A percentile compares a stretch with the other conserved stretches of the same genome.
Conservation (phyloP, 192 early-diverging fungal species). For the Coemansia sp. region DNA sequence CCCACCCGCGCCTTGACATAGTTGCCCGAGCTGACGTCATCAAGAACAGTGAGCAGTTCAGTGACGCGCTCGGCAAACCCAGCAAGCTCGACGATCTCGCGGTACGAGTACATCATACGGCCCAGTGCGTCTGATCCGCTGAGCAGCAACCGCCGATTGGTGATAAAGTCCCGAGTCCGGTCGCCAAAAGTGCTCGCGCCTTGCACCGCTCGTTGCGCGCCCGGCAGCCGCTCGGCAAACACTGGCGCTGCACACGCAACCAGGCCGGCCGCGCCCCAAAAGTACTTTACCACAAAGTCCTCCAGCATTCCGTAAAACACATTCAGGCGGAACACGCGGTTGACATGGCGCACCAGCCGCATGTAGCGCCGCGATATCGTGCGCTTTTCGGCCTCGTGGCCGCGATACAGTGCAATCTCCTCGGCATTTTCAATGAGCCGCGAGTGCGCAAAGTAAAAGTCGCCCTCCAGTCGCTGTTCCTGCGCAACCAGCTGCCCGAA, state of each 20-base stretch:
- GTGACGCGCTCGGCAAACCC: conserved; percentile 91
- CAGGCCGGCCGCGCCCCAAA: conserved; percentile 92
- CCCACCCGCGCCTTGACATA: conserved; percentile 70
- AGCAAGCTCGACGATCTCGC: conserved; percentile 91
- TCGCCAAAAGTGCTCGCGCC: conserved; percentile 25
- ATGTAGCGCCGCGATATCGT: conserved; percentile 77
- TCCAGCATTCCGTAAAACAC: conserved; percentile 94
- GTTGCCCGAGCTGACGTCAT: conserved; percentile 78
- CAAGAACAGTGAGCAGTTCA: conserved; percentile 81
- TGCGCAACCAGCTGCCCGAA: conserved; percentile 95
- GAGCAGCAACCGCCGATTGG: conserved; percentile 73
- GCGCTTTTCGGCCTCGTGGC: conserved; percentile 80
- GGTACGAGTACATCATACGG: conserved; percentile 90
- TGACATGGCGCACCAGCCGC: conserved; percentile 82
- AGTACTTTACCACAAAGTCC: conserved; percentile 98
- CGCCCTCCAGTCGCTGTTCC: conserved; percentile 90
- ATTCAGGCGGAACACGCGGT: conserved; percentile 77
- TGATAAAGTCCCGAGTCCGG: conserved; percentile 65
- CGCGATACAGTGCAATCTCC: conserved; percentile 90
- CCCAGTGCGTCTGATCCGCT: conserved; percentile 79
- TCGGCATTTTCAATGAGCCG: conserved; percentile 94
- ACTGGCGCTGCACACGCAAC: conserved; percentile 85
- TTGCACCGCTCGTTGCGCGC: conserved; percentile 13
- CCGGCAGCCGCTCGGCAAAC: conserved; percentile 60
- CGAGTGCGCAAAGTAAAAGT: conserved; percentile 92